These are phyloP conservation scores for Pontederia crassipes DNA, from an alignment of 176 grass and related monocot genomes.

Conservation along the genomic window DNA sequence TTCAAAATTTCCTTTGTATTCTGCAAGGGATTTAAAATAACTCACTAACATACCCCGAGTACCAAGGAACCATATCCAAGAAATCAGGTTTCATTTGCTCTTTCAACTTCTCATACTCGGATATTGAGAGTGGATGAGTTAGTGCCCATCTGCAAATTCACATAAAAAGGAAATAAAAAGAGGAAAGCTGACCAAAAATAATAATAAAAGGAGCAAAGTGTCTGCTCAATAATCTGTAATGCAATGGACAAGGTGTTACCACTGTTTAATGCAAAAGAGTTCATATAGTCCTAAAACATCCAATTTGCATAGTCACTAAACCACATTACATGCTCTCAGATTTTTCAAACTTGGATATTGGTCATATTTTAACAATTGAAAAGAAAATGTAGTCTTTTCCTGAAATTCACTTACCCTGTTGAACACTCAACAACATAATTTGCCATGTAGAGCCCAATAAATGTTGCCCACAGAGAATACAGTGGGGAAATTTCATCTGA, in stretches of 20 bases:
- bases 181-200: background rate
- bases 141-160: slow-evolving; percentile 67
- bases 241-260: too few relatives aligned
- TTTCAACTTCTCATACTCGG: slow-evolving; percentile 88
- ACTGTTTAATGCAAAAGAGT: too few relatives aligned
- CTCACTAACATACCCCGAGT: slow-evolving; percentile 75
- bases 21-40: slow-evolving; percentile 16
- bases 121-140: slow-evolving; percentile 68
- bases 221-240: too few relatives aligned
- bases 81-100: slow-evolving; percentile 97
- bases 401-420: slow-evolving; percentile 57
- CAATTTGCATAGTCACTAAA: too few relatives aligned
- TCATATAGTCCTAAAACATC: too few relatives aligned
- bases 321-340: too few relatives aligned
- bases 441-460: slow-evolving; percentile 89
- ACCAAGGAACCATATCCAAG: slow-evolving; percentile 99
- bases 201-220: slow-evolving; percentile 1
- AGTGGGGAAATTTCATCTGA: slow-evolving; percentile 76
- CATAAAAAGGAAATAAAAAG: slow-evolving; percentile 13
- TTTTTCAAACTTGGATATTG: too few relatives aligned
- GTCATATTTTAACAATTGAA: too few relatives aligned
- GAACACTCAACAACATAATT: slow-evolving; percentile 93
- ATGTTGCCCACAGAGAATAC: slow-evolving; percentile 95
- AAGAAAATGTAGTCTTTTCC: background rate
- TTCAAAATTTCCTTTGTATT: slow-evolving; percentile 15